These are phyloP conservation scores for Rutidosis leptorrhynchoides DNA, from an alignment of 129 eudicot genomes.

Conservation along the genomic window DNA sequence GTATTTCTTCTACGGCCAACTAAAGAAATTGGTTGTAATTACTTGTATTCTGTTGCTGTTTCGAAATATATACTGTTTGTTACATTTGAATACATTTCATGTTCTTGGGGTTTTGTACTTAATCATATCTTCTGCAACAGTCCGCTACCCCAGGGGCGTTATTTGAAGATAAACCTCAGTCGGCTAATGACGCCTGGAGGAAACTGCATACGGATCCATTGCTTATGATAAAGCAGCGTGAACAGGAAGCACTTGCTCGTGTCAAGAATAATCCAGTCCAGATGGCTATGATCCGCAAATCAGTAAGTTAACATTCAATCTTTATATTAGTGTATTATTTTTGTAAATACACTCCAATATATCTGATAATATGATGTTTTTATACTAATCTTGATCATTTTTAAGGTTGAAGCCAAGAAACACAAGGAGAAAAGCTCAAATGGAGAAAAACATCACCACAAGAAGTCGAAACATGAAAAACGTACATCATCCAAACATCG, in stretches of 20 bases:
- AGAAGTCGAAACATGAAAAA: slow-evolving; percentile 49
- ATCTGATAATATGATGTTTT: neutral
- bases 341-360: neutral
- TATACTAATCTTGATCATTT: slow-evolving; percentile 11
- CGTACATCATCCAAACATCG: slow-evolving; percentile 51
- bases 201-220: slow-evolving; percentile 89
- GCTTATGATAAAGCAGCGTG: slow-evolving; percentile 83
- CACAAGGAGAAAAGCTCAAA: slow-evolving; percentile 44
- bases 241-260: slow-evolving; percentile 90
- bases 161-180: slow-evolving; percentile 93
- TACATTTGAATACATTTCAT: neutral
- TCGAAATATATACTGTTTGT: neutral
- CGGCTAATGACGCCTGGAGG: slow-evolving; percentile 98
- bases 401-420: slow-evolving; percentile 71
- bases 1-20: neutral
- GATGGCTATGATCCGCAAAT: slow-evolving; percentile 95
- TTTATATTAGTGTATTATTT: neutral
- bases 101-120: neutral
- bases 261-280: slow-evolving; percentile 86
- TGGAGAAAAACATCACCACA: slow-evolving; percentile 46
- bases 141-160: slow-evolving; percentile 65
- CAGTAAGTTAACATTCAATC: slow-evolving; percentile 41
- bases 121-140: slow-evolving; percentile 39
- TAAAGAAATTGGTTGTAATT: neutral
- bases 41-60: neutral